Percentiles rank a stretch among this genome's conserved stretches.
Conservation (phyloP, 106 monocot species). For the Platanthera guangdongensis region DNA sequence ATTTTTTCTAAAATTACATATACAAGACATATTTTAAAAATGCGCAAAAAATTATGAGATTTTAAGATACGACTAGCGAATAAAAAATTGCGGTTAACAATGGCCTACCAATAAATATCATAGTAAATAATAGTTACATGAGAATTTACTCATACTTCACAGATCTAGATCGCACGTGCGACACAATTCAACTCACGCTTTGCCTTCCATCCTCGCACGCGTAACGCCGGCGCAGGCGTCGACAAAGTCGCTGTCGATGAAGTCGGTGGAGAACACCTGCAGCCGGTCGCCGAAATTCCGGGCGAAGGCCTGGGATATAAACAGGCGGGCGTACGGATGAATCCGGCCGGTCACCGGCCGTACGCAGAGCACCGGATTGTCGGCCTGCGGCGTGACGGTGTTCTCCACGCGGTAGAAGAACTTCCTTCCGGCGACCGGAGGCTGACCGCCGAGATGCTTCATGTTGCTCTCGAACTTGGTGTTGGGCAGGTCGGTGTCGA, state of each 20-base stretch:
- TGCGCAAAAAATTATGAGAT: no score
- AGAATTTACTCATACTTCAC: no score
- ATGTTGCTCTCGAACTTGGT: constrained; percentile 91
- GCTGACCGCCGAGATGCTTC: constrained; percentile 49
- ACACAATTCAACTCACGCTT: constrained; percentile 6
- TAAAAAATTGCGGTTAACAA: no score
- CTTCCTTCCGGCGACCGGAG: constrained; percentile 33
- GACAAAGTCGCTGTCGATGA: constrained; percentile 77
- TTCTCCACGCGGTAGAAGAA: constrained; percentile 94
- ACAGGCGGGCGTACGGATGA: constrained; percentile 51
- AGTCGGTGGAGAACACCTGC: constrained; percentile 82
- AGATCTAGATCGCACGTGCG: no score
- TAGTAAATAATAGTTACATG: no score
- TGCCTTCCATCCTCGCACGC: constrained; percentile 49
- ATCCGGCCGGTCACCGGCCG: constrained; percentile 62
- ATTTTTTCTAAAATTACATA: no score
- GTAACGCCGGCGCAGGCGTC: constrained; percentile 83
- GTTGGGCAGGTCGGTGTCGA: constrained; percentile 80
- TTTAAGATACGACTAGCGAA: no score
- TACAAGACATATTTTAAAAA: no score
- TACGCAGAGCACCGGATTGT: constrained; percentile 74
- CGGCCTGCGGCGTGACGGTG: constrained; percentile 81
- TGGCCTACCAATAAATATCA: no score
- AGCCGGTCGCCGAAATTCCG: constrained; percentile 46
- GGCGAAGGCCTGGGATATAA: constrained; percentile 62